These are phyloP conservation scores for Penicillium simplicissimum DNA, from an alignment of 495 filamentous ascomycete genomes.

Conservation along the genomic window DNA sequence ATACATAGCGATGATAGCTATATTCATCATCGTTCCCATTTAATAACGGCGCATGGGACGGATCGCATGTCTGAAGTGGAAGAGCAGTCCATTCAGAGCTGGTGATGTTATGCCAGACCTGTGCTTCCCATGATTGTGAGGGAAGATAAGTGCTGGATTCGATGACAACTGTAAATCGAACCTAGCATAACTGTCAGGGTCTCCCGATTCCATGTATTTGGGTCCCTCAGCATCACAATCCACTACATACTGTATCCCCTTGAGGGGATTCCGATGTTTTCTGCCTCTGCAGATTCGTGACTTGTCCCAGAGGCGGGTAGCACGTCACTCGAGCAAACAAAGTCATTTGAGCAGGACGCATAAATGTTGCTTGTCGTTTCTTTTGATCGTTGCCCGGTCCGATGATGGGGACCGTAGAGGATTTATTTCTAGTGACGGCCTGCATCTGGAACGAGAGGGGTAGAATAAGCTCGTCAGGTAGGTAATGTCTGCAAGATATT, in stretches of 20 bases:
- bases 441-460: conserved; percentile 27
- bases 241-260: conserved; percentile 35
- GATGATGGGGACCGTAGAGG: conserved; percentile 29
- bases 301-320: conserved; percentile 69
- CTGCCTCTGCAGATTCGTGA: conserved; percentile 55
- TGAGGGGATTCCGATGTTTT: conserved; percentile 25
- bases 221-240: neutral
- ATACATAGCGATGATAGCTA: conserved; percentile 42
- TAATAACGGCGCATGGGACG: conserved; percentile 37
- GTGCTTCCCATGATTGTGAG: conserved; percentile 66
- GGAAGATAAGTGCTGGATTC: conserved; percentile 59
- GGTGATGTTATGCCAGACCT: conserved; percentile 72
- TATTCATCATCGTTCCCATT: conserved; percentile 20
- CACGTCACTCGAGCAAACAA: conserved; percentile 55
- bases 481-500: neutral
- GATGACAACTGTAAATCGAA: conserved; percentile 69
- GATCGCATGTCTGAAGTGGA: conserved; percentile 28
- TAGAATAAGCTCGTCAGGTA: neutral
- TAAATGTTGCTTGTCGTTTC: conserved; percentile 32
- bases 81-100: conserved; percentile 40
- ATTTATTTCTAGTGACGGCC: conserved; percentile 16
- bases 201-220: neutral
- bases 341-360: conserved; percentile 47
- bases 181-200: conserved; percentile 26
- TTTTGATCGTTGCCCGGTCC: conserved; percentile 14